Base-by-base conservation (phyloP, 495 filamentous ascomycete species). In the Hypoxylon intermedium region DNA sequence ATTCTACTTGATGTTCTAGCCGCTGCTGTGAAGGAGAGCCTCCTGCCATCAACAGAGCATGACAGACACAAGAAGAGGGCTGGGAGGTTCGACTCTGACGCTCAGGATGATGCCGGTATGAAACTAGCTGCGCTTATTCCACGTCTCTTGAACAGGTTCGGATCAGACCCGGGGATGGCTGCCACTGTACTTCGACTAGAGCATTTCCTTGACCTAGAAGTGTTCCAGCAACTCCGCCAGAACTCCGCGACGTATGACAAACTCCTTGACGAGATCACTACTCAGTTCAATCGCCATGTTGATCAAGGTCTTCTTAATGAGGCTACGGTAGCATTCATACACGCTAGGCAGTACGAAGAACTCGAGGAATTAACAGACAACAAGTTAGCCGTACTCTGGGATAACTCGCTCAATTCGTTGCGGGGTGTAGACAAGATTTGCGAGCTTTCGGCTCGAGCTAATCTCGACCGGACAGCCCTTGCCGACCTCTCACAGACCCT, bases 211-310 rank as follows among this genome's bases (percentile, higher is more conserved):
- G 89, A 97, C 63, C 81, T 97, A 2, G 88, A 91, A 44, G 85
- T 94, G 18, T 94, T 97, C 70, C 87, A 94, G 67, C 90, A 96
- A 65, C 77, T 98, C 9, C 88, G 92, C 16, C 91, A 96, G 70
- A 89, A 93, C 64, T 86, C 89, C 1, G 86, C 89, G 0, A 88
- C 88, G 0, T 96, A 95, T 72, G 83, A 83, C 0, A 84, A 91
- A 11, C 75, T 98, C 16, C 79, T 98, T 1, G 94, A 96, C 59
- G 93, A 98, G 62, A 93, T 98, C 66, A 91, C 90, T 62, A 89
- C 88, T 55, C 94, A 98, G 67, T 98, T 98, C 73, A 83, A 93
- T 41, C 87, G 91, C 0, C 94, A 98, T 67, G 89, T 89, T 4
- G 89, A 96, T 62, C 85, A 89, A 43, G 82, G 84, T 33, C 92